A percentile compares a stretch with the other conserved stretches of the same genome.
These are phyloP conservation scores for Phoma herbarum DNA, from an alignment of 2,329 filamentous ascomycete species.

Conservation along the genomic window DNA sequence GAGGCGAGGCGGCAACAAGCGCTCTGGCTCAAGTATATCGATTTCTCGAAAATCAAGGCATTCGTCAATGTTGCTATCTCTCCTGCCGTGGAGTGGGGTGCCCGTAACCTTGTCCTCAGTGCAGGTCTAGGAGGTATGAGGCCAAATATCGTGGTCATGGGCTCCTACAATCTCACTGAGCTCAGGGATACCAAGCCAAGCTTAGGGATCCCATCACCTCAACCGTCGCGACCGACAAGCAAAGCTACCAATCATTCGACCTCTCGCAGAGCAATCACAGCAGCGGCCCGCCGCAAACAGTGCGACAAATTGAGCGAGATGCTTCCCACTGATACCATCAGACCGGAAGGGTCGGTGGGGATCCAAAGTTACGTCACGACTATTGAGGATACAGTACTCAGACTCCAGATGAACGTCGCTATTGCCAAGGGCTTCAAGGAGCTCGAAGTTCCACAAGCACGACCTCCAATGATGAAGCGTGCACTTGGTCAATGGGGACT, in stretches of 20 bases:
- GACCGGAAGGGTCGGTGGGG: conserved; percentile 72
- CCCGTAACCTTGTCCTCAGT: conserved; percentile 81
- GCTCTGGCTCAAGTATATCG: conserved; percentile 86
- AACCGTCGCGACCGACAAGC: conserved; percentile 48
- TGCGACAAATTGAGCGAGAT: conserved; percentile 63
- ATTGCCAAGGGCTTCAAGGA: conserved; percentile 82
- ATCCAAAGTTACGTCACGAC: conserved; percentile 81
- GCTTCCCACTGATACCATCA: conserved; percentile 74
- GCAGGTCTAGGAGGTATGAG: conserved; percentile 87
- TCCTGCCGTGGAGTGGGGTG: conserved; percentile 83
- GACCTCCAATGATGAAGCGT: conserved; percentile 41
- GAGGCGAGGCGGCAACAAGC: conserved; percentile 83
- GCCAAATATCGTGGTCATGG: conserved; percentile 84
- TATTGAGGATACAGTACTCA: conserved; percentile 80
- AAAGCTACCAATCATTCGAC: conserved; percentile 36
- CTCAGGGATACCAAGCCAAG: conserved; percentile 69
- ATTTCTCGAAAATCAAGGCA: conserved; percentile 85
- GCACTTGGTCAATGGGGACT: conserved; percentile 39
- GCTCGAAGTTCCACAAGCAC: conserved; percentile 71
- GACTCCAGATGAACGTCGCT: conserved; percentile 83
- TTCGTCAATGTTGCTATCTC: conserved; percentile 89
- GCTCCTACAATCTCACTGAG: conserved; percentile 82
- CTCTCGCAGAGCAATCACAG: conserved; percentile 47
- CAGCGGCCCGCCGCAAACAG: conserved; percentile 54
- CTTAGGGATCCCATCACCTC: conserved; percentile 63